Conservation (phyloP, 1,284 basidiomycete species). For the Pseudozyma tsukubaensis region DNA sequence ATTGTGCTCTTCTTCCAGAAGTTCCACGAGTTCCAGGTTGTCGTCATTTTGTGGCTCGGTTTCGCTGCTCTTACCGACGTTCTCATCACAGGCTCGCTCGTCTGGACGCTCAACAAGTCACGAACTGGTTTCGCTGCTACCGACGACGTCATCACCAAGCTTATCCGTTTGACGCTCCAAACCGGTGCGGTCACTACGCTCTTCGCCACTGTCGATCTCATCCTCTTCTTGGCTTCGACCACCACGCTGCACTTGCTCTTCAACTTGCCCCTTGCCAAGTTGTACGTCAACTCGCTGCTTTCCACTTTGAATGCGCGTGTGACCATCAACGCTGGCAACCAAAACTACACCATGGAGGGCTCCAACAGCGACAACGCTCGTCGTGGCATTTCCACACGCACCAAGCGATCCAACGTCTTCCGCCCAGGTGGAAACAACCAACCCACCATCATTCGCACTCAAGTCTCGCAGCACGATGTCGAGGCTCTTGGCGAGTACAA, state of each 20-base stretch:
- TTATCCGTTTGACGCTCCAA: slow-evolving; percentile 63
- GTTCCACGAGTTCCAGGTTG: slow-evolving; percentile 63
- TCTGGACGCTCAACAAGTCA: slow-evolving; percentile 59
- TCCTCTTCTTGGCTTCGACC: slow-evolving; percentile 59
- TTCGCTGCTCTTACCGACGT: slow-evolving; percentile 60
- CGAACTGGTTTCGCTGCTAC: slow-evolving; percentile 64
- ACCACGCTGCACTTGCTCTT: slow-evolving; percentile 61
- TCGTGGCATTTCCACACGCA: slow-evolving; percentile 32
- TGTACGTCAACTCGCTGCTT: slow-evolving; percentile 65
- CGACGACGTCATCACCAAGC: slow-evolving; percentile 62
- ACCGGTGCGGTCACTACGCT: slow-evolving; percentile 59
- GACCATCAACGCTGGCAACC: slow-evolving; percentile 22
- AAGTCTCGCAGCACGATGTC: slow-evolving; percentile 34
- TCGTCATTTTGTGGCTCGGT: slow-evolving; percentile 63
- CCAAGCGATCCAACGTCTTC: slow-evolving; percentile 45
- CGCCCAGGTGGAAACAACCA: slow-evolving; percentile 43
- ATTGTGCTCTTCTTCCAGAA: slow-evolving; percentile 50
- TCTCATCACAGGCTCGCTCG: slow-evolving; percentile 57
- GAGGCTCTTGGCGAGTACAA: slow-evolving; percentile 24
- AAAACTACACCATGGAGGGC: slow-evolving; percentile 54
- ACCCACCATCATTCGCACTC: slow-evolving; percentile 44
- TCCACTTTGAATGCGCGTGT: slow-evolving; percentile 64
- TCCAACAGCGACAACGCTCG: slow-evolving; percentile 42
- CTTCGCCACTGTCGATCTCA: slow-evolving; percentile 59
- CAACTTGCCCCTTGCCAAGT: slow-evolving; percentile 64